Percentiles rank a stretch among this genome's conserved stretches.
phyloP scores from a whole-genome alignment of 1,139 yeast genomes.

The Taiozyma sp. region DNA sequence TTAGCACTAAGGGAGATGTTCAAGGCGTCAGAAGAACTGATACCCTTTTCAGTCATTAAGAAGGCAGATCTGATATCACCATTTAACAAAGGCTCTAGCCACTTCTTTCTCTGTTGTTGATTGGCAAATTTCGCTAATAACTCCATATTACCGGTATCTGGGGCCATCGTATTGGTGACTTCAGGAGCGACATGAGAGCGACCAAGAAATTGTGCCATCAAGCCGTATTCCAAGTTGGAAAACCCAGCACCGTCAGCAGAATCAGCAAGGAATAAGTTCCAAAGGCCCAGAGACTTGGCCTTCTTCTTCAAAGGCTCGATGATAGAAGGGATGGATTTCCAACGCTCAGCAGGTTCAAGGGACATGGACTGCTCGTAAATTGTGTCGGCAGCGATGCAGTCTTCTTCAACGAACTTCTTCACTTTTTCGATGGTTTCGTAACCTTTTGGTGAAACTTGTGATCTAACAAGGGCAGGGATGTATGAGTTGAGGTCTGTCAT shows the following conservation, averaged over 20 bases:
- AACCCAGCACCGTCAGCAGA: conserved; percentile 61
- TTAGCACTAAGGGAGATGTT: conserved; percentile 52
- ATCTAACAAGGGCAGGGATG: conserved; percentile 35
- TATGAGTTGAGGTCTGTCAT: conserved; percentile 14
- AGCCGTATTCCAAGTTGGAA: conserved; percentile 63
- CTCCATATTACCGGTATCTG: conserved; percentile 79
- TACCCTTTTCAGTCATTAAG: conserved; percentile 66
- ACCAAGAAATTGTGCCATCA: conserved; percentile 69
- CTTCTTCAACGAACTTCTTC: conserved; percentile 53
- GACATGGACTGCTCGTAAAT: conserved; percentile 39
- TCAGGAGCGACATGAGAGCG: conserved; percentile 54
- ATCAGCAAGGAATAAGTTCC: conserved; percentile 60
- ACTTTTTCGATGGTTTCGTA: conserved; percentile 45
- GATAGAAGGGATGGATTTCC: conserved; percentile 47
- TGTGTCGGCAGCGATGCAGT: conserved; percentile 56
- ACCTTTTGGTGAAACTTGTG: conserved; percentile 44
- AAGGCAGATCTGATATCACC: conserved; percentile 66
- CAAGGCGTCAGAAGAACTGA: conserved; percentile 64
- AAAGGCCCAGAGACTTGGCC: conserved; percentile 54
- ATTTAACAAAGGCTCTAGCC: conserved; percentile 52
- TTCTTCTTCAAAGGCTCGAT: conserved; percentile 49
- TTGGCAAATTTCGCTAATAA: conserved; percentile 58
- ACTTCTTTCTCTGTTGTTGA: conserved; percentile 45
- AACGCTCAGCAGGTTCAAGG: conserved; percentile 39
- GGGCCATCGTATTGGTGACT: conserved; percentile 62